Percentiles rank a stretch among this genome's conserved stretches.
Evolutionary conservation across 2,329 filamentous ascomycete species (phyloP).

Genomic region (Waltergamsia citrina): DNA sequence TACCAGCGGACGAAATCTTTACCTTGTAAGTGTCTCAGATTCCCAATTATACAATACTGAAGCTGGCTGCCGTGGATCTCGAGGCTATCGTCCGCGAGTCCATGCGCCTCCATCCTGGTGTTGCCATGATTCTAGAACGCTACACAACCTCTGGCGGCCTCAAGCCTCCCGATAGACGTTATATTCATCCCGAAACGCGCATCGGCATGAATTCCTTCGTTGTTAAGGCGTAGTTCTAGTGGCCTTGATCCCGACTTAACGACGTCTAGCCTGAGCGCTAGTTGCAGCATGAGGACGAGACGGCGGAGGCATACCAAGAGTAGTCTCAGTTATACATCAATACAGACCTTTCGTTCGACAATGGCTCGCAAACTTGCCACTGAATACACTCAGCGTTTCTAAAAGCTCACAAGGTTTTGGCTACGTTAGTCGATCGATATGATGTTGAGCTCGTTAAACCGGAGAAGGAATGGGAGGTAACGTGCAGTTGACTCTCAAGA

Average conservation of each 20-base stretch:
- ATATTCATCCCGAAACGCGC: conserved; percentile 14
- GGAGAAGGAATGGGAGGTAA: conserved; percentile 9
- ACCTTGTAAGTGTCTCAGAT: conserved; percentile 5
- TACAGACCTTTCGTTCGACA: conserved; percentile 22
- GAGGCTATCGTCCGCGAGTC: conserved; percentile 38
- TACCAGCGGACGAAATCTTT: conserved; percentile 9
- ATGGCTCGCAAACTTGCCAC: conserved; percentile 21
- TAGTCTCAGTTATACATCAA: conserved; percentile 23
- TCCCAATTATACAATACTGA: neutral
- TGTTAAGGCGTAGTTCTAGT: conserved; percentile 26
- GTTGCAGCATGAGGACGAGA: conserved; percentile 22
- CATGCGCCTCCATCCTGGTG: conserved; percentile 34
- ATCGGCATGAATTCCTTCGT: conserved; percentile 27
- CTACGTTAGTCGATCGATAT: conserved; percentile 35
- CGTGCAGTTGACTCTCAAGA: conserved; percentile 10
- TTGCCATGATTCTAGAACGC: conserved; percentile 34
- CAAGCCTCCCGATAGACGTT: conserved; percentile 18
- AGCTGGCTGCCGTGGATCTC: conserved; percentile 13
- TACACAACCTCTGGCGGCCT: conserved; percentile 29
- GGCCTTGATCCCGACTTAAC: conserved; percentile 31
- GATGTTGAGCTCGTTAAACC: conserved; percentile 22
- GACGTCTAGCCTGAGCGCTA: conserved; percentile 35
- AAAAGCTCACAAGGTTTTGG: conserved; percentile 23
- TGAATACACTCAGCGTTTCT: conserved; percentile 20
- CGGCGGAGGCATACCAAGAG: conserved; percentile 16